phyloP scores from a whole-genome alignment of 1,139 yeast species.

The Yamadazyma atlantica region DNA sequence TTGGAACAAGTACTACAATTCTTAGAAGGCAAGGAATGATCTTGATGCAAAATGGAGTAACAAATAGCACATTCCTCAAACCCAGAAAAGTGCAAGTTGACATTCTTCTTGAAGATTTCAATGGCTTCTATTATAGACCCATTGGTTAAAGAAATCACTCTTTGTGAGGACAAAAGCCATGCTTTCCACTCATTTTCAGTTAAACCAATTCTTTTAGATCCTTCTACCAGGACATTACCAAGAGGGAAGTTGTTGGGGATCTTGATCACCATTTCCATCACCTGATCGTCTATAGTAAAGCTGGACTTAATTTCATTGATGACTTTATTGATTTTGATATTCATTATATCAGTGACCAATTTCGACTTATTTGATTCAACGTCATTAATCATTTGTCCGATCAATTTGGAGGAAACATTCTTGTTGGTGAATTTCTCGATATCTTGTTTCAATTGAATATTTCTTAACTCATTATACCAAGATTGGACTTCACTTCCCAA shows the following conservation, averaged over 20 bases:
- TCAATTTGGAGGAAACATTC: slow-evolving; percentile 63
- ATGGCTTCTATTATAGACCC: slow-evolving; percentile 84
- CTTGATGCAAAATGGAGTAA: slow-evolving; percentile 86
- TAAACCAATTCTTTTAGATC: slow-evolving; percentile 82
- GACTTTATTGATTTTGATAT: slow-evolving; percentile 58
- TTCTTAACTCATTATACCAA: slow-evolving; percentile 70
- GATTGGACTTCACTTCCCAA: slow-evolving; percentile 67
- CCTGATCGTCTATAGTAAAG: slow-evolving; percentile 84
- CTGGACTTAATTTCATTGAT: slow-evolving; percentile 71
- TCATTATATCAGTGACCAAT: slow-evolving; percentile 45
- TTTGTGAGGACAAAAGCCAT: slow-evolving; percentile 89
- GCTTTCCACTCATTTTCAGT: slow-evolving; percentile 94
- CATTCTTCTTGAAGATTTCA: slow-evolving; percentile 78
- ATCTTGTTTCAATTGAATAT: slow-evolving; percentile 53
- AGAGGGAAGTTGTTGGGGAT: slow-evolving; percentile 77
- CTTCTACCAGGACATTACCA: slow-evolving; percentile 69
- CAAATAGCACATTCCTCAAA: slow-evolving; percentile 97
- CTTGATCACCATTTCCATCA: slow-evolving; percentile 73
- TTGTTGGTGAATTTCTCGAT: slow-evolving; percentile 64
- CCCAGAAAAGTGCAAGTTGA: slow-evolving; percentile 81
- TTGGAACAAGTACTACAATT: slow-evolving; percentile 87
- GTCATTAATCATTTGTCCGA: slow-evolving; percentile 56
- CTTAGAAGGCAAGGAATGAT: slow-evolving; percentile 86
- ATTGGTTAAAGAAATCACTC: slow-evolving; percentile 68
- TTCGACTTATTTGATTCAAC: slow-evolving; percentile 42